Evolutionary conservation across 2,329 filamentous ascomycete species (phyloP).

Genomic region (Penicillium corylophilum): DNA sequence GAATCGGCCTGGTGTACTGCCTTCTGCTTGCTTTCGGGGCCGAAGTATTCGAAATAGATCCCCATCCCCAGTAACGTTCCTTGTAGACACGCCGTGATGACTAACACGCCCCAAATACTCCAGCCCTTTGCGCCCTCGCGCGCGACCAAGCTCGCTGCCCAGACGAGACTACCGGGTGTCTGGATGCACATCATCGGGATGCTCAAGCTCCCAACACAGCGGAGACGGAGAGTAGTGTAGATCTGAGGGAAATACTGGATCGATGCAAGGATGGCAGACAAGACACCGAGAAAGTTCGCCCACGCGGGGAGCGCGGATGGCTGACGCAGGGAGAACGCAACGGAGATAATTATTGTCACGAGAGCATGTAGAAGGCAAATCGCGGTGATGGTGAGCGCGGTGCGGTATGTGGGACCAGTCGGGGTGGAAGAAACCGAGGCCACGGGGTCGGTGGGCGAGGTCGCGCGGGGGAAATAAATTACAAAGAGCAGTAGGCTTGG

Average conservation of each 20-base stretch:
- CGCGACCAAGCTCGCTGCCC: constrained; percentile 77
- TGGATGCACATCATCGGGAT: constrained; percentile 99
- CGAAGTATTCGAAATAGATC: constrained; percentile 63
- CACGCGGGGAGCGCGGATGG: constrained; percentile 68
- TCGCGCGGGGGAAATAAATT: constrained; percentile 77
- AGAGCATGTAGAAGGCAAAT: constrained; percentile 74
- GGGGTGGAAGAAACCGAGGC: constrained; percentile 34
- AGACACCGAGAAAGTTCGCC: constrained; percentile 82
- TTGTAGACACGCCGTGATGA: constrained; percentile 83
- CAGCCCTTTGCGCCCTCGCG: constrained; percentile 80
- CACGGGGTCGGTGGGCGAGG: constrained; percentile 49
- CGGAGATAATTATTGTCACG: constrained; percentile 62
- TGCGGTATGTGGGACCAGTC: constrained; percentile 68
- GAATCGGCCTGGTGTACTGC: constrained; percentile 22
- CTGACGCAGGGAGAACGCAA: constrained; percentile 63
- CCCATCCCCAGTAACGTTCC: constrained; percentile 77
- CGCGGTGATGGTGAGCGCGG: constrained; percentile 72
- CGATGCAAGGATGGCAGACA: constrained; percentile 73
- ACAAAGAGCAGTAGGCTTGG: constrained; percentile 91
- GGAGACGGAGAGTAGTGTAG: constrained; percentile 80
- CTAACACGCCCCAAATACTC: constrained; percentile 93
- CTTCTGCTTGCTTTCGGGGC: constrained; percentile 45
- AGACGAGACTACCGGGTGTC: constrained; percentile 87
- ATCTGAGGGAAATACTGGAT: constrained; percentile 97
- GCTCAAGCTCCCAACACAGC: constrained; percentile 85